Percentiles rank a stretch among this genome's conserved stretches.
Conservation (phyloP, 2,329 filamentous ascomycete species). For the Hypocrella siamensis region DNA sequence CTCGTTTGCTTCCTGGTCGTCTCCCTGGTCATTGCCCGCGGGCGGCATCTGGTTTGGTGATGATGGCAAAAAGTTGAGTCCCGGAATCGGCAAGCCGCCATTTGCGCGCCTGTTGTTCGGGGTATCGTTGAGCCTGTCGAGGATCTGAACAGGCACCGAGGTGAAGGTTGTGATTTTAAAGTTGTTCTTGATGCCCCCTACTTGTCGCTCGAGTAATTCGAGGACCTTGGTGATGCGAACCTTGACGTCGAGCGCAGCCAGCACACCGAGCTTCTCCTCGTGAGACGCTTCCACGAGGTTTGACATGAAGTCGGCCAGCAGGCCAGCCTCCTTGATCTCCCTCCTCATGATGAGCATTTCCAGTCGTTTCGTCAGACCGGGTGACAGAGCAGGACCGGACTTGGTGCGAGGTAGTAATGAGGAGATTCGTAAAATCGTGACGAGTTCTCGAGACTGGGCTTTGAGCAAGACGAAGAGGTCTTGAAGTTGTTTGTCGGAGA, state of each 20-base stretch:
- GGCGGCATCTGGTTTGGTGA: slow-evolving; percentile 19
- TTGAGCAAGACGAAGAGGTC: slow-evolving; percentile 70
- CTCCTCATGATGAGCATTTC: slow-evolving; percentile 79
- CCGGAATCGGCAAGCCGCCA: slow-evolving; percentile 21
- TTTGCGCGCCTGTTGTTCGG: slow-evolving; percentile 17
- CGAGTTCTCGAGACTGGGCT: slow-evolving; percentile 68
- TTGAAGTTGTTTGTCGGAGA: slow-evolving; percentile 43
- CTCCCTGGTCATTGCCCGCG: slow-evolving; percentile 34
- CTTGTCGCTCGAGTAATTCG: slow-evolving; percentile 68
- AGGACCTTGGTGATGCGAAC: slow-evolving; percentile 68
- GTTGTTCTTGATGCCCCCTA: slow-evolving; percentile 70
- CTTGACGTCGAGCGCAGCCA: slow-evolving; percentile 67
- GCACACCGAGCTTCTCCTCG: slow-evolving; percentile 78
- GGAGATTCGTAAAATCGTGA: slow-evolving; percentile 70
- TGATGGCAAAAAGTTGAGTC: slow-evolving; percentile 19
- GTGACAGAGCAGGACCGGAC: slow-evolving; percentile 52
- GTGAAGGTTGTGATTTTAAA: slow-evolving; percentile 72
- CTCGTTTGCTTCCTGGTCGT: slow-evolving; percentile 76
- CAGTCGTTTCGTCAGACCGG: slow-evolving; percentile 70
- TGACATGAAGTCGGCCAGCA: slow-evolving; percentile 90
- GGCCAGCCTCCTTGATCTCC: slow-evolving; percentile 65
- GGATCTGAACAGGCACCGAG: slow-evolving; percentile 46
- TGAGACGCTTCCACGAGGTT: slow-evolving; percentile 78
- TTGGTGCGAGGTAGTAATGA: slow-evolving; percentile 63
- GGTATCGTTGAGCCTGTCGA: slow-evolving; percentile 33